Evolutionary conservation across 1,284 basidiomycete genomes (phyloP).

Genomic region (Ceratobasidium sp.): DNA sequence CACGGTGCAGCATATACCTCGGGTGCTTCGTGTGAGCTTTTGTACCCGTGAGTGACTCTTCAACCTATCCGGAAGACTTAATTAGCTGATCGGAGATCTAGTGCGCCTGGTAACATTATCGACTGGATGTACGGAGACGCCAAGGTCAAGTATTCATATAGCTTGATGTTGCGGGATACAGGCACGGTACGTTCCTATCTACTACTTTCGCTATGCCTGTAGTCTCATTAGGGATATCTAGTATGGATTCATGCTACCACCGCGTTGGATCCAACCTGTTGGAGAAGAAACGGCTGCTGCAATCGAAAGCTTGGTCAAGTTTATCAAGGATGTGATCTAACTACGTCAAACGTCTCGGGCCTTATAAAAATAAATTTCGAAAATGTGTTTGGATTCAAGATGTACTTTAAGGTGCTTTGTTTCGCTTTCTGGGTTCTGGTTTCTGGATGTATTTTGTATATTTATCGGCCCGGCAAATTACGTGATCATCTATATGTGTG

Average conservation of each 20-base stretch:
- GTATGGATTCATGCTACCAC: conserved; percentile 85
- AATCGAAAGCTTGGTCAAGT: conserved; percentile 74
- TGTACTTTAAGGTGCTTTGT: too few species aligned
- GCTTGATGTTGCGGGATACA: conserved; percentile 82
- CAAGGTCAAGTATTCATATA: conserved; percentile 81
- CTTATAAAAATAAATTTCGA: too few species aligned
- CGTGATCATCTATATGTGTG: too few species aligned
- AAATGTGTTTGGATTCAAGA: too few species aligned
- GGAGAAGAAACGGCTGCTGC: conserved; percentile 80
- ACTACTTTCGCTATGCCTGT: conserved; percentile 32
- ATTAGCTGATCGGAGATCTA: conserved; percentile 51
- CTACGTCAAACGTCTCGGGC: too few species aligned
- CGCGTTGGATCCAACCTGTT: conserved; percentile 78
- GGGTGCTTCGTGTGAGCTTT: conserved; percentile 75
- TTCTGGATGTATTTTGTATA: too few species aligned
- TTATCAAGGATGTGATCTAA: conserved; percentile 66
- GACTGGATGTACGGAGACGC: conserved; percentile 79
- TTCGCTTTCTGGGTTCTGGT: too few species aligned
- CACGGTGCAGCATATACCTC: conserved; percentile 71
- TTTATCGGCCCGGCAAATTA: too few species aligned
- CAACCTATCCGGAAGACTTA: conserved; percentile 7
- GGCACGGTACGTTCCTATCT: conserved; percentile 72
- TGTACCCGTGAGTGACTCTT: conserved; percentile 68
- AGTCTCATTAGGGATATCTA: conserved; percentile 53
- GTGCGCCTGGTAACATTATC: conserved; percentile 78